phyloP scores from a whole-genome alignment of 805 yeast genomes.

The Hanseniaspora lachancei region DNA sequence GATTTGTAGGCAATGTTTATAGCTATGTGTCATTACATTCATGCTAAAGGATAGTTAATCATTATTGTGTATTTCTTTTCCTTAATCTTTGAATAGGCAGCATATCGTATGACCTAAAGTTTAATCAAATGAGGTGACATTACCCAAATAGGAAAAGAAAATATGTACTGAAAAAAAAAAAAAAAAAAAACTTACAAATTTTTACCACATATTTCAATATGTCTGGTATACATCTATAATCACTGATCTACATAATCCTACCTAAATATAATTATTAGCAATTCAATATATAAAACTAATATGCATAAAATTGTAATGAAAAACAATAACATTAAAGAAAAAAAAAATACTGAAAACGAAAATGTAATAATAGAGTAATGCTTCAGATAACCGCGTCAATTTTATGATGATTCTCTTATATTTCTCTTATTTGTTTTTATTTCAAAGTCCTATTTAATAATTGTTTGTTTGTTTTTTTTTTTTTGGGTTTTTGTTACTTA shows the following conservation, averaged over 20 bases:
- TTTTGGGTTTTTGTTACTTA: neutral
- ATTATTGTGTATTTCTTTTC: too few relatives aligned
- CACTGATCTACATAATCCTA: neutral
- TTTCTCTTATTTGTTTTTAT: neutral
- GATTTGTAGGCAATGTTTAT: too few relatives aligned
- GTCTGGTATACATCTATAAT: neutral
- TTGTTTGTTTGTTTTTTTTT: neutral
- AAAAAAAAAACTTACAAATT: too few relatives aligned
- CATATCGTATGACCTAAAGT: too few relatives aligned
- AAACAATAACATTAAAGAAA: neutral
- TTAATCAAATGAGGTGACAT: too few relatives aligned
- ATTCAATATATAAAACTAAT: slow-evolving; percentile 2
- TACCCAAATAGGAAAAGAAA: too few relatives aligned
- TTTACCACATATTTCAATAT: neutral
- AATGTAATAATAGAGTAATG: neutral
- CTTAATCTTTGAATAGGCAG: too few relatives aligned
- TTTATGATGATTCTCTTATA: neutral
- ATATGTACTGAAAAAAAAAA: neutral
- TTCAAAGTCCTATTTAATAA: neutral
- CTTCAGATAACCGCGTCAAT: neutral
- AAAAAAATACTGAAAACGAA: neutral
- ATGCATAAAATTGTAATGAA: neutral
- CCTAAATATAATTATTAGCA: slow-evolving; percentile 8
- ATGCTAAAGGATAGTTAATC: too few relatives aligned
- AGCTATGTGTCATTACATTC: too few relatives aligned